Evolutionary conservation across 2,329 filamentous ascomycete genomes (phyloP).

Genomic region (Myriosclerotinia curreyana): DNA sequence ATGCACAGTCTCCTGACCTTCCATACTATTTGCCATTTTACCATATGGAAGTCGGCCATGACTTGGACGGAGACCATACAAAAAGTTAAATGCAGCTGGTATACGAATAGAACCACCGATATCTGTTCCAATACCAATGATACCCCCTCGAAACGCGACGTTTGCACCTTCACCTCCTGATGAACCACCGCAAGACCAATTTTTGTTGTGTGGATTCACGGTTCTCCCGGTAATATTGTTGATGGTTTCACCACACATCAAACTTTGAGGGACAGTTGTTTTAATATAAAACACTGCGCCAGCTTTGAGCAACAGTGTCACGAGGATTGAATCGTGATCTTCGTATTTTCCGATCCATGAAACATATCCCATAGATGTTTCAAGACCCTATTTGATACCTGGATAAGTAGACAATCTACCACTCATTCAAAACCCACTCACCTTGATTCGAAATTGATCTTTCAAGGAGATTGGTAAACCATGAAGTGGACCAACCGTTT

Average conservation of each 20-base stretch:
- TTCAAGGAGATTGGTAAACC: conserved; percentile 59
- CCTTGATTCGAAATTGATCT: conserved; percentile 60
- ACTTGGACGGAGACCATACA: conserved; percentile 42
- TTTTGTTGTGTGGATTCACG: conserved; percentile 37
- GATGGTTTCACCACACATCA: conserved; percentile 43
- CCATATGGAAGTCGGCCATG: conserved; percentile 38
- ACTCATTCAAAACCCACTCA: not conserved
- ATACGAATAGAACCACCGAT: conserved; percentile 40
- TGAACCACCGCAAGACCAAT: conserved; percentile 35
- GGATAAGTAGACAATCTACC: not conserved
- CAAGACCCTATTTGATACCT: conserved; percentile 43
- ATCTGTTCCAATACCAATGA: conserved; percentile 39
- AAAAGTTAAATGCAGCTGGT: conserved; percentile 41
- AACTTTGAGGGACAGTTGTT: conserved; percentile 43
- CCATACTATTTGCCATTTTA: conserved; percentile 38
- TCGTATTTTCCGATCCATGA: conserved; percentile 43
- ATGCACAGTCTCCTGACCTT: conserved; percentile 45
- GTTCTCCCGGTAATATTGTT: conserved; percentile 46
- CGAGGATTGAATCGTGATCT: conserved; percentile 46
- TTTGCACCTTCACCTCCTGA: conserved; percentile 40
- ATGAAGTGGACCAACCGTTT: conserved; percentile 57
- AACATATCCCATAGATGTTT: conserved; percentile 61
- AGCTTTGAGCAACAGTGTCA: conserved; percentile 41
- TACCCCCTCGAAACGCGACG: conserved; percentile 36
- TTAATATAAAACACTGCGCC: conserved; percentile 45